Conservation (phyloP, 495 filamentous ascomycete genomes). For the Xylaria nigripes region DNA sequence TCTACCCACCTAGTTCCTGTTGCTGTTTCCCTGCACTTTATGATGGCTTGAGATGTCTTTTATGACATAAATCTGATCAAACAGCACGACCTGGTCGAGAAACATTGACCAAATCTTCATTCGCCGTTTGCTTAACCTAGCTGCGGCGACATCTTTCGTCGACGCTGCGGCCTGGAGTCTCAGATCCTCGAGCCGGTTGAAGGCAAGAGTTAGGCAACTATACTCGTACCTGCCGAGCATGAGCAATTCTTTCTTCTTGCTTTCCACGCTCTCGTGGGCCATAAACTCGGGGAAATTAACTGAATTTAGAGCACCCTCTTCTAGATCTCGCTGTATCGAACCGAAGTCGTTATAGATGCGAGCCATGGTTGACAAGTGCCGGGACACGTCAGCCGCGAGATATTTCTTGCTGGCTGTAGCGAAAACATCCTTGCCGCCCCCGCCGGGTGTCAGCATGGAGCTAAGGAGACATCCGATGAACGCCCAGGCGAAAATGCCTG, state of each 20-base stretch:
- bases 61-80: conserved; percentile 33
- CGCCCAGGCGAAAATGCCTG: conserved; percentile 30
- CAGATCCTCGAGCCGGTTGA: conserved; percentile 22
- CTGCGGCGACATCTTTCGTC: conserved; percentile 3
- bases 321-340: conserved; percentile 24
- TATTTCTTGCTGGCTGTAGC: conserved; percentile 21
- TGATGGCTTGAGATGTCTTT: conserved; percentile 22
- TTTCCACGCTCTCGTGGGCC: conserved; percentile 9
- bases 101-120: conserved; percentile 20
- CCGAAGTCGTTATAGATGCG: conserved; percentile 37
- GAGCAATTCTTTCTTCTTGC: conserved; percentile 12
- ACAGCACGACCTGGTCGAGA: conserved; percentile 33
- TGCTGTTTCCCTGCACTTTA: conserved; percentile 2
- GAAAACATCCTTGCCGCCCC: conserved; percentile 11
- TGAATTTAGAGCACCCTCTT: conserved; percentile 33
- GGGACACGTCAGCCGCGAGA: conserved; percentile 22
- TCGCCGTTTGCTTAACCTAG: conserved; percentile 7
- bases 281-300: conserved; percentile 33
- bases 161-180: conserved; percentile 13
- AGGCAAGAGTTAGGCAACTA: conserved; percentile 10
- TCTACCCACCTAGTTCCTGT: background rate
- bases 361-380: conserved; percentile 32
- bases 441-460: conserved; percentile 11
- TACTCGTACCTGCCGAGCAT: conserved; percentile 8
- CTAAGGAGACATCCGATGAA: conserved; percentile 29